These are phyloP conservation scores for Apiotrichum gracile DNA, from an alignment of 1,284 basidiomycete genomes.

Conservation along the genomic window DNA sequence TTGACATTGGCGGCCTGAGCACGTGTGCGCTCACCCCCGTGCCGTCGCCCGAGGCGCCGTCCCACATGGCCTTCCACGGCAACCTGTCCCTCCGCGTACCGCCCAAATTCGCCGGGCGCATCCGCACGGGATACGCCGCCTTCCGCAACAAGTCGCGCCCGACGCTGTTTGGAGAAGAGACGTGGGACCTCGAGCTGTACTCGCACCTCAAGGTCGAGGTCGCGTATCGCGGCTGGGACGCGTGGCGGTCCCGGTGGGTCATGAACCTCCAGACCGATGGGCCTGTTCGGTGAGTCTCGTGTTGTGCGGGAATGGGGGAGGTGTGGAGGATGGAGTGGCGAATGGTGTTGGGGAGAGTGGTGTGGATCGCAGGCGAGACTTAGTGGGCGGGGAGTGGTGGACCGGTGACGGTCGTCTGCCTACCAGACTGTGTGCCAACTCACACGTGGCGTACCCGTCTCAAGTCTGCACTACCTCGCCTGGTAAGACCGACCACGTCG, in stretches of 20 bases:
- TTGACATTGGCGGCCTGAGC: conserved; percentile 43
- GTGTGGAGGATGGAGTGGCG: no score
- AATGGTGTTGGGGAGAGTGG: no score
- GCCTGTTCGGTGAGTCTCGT: conserved; percentile 46
- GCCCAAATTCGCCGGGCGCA: conserved; percentile 31
- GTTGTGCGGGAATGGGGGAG: no score
- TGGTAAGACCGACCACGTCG: no score
- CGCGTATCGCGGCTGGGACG: conserved; percentile 43
- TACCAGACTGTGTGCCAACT: no score
- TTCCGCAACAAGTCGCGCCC: conserved; percentile 50
- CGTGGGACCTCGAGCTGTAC: conserved; percentile 50
- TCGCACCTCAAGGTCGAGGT: conserved; percentile 49
- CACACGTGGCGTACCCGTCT: no score
- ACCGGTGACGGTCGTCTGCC: no score
- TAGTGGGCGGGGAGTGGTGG: no score
- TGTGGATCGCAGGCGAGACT: no score
- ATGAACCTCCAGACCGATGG: conserved; percentile 52
- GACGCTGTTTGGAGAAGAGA: conserved; percentile 49
- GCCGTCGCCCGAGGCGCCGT: background rate
- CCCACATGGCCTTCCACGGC: conserved; percentile 39
- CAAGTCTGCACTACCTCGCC: no score
- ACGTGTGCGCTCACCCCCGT: conserved; percentile 32
- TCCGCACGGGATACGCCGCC: conserved; percentile 51
- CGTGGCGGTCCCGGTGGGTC: conserved; percentile 48
- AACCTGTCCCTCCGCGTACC: conserved; percentile 41